Conservation (phyloP, 2,329 filamentous ascomycete species). For the Stemphylium beticola region DNA sequence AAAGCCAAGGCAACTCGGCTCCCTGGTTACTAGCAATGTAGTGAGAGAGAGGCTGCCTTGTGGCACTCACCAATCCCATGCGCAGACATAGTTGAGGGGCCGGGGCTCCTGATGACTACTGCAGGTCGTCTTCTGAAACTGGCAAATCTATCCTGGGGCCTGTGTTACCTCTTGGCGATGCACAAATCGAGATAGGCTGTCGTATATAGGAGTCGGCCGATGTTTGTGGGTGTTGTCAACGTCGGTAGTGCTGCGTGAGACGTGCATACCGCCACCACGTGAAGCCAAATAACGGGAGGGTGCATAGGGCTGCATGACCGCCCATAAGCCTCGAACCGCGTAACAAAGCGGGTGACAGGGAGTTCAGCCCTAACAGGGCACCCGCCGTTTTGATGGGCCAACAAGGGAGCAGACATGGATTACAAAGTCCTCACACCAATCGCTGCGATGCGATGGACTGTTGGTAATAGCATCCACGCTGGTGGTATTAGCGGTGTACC, state of each 20-base stretch:
- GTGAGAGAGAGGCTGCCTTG: conserved; percentile 11
- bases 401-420: neutral
- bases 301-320: conserved; percentile 45
- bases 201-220: conserved; percentile 7
- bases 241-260: conserved; percentile 29
- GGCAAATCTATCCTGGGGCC: conserved; percentile 11
- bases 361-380: conserved; percentile 15
- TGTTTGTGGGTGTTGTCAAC: neutral
- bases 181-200: conserved; percentile 1
- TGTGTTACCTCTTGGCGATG: neutral
- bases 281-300: conserved; percentile 33
- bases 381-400: neutral
- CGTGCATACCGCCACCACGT: conserved; percentile 37
- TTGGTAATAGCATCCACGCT: neutral
- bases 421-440: neutral
- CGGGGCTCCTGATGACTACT: conserved; percentile 19
- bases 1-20: neutral
- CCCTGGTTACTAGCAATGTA: conserved; percentile 4
- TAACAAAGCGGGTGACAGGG: conserved; percentile 15
- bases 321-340: conserved; percentile 32
- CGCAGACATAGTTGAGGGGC: conserved; percentile 20
- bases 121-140: conserved; percentile 28
- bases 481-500: conserved; percentile 11
- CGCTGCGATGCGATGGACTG: neutral
- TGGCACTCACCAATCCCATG: conserved; percentile 7